phyloP scores from a whole-genome alignment of 345 rosid species.

The Cardamine chenopodiifolia region DNA sequence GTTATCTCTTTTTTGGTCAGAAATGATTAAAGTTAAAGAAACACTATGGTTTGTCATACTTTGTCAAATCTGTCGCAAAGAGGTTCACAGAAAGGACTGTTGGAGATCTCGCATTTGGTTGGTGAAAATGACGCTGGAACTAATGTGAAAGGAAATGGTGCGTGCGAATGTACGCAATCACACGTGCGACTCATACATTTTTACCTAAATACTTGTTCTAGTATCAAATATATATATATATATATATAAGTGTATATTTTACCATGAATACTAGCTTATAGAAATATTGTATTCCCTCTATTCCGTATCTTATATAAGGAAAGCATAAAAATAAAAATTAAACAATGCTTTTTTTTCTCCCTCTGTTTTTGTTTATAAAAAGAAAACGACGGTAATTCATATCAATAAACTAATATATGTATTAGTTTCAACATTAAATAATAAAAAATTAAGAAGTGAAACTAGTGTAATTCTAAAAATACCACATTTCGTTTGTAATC shows the following conservation, averaged over 20 bases:
- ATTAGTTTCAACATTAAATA: too few species aligned
- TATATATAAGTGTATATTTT: neutral
- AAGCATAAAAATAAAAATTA: too few species aligned
- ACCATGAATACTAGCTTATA: neutral
- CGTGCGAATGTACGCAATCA: constrained; percentile 38
- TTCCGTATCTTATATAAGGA: too few species aligned
- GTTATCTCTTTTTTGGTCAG: neutral
- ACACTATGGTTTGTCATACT: constrained; percentile 6
- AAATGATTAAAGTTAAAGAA: constrained; percentile 34
- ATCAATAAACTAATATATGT: too few species aligned
- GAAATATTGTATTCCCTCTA: too few species aligned
- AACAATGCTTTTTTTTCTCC: too few species aligned
- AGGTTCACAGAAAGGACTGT: constrained; percentile 26
- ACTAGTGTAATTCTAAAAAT: too few species aligned
- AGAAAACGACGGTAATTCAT: too few species aligned
- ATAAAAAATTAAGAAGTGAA: too few species aligned
- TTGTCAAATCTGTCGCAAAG: constrained; percentile 29
- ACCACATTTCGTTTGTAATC: too few species aligned
- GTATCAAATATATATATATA: constrained; percentile 8
- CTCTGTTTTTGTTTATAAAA: too few species aligned
- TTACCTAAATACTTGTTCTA: constrained; percentile 24
- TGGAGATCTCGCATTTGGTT: constrained; percentile 40
- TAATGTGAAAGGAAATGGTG: constrained; percentile 41
- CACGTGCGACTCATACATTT: constrained; percentile 37
- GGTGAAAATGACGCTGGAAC: constrained; percentile 46